These are phyloP conservation scores for Rubia tinctorum DNA, from an alignment of 305 asterid genomes.

Conservation along the genomic window DNA sequence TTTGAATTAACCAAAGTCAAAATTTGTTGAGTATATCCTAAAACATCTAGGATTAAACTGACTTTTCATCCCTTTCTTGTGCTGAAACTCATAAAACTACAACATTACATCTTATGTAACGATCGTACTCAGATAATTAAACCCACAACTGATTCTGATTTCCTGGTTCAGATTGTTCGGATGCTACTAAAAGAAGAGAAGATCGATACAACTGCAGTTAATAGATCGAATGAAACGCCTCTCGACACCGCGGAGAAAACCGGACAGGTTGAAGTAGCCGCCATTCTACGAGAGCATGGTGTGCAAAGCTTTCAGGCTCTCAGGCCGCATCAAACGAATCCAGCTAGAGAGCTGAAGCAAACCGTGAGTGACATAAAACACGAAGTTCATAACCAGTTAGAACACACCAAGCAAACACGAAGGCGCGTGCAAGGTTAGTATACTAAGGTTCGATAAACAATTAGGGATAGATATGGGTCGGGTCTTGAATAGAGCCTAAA, in stretches of 20 bases:
- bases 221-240: conserved; percentile 68
- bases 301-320: conserved; percentile 44
- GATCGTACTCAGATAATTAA: too few relatives aligned
- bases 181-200: conserved; percentile 49
- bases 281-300: conserved; percentile 53
- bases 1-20: too few relatives aligned
- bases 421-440: conserved; percentile 44
- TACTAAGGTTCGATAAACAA: background rate
- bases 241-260: conserved; percentile 79
- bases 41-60: too few relatives aligned
- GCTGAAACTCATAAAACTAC: too few relatives aligned
- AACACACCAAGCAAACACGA: conserved; percentile 70
- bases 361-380: conserved; percentile 93
- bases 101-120: too few relatives aligned
- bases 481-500: too few relatives aligned
- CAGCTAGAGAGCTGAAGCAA: conserved; percentile 66
- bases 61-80: too few relatives aligned
- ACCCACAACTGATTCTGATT: background rate
- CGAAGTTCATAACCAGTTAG: conserved; percentile 79
- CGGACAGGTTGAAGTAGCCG: conserved; percentile 43
- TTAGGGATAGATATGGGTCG: too few relatives aligned
- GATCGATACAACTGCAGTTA: conserved; percentile 48
- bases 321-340: conserved; percentile 34
- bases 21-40: background rate
- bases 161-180: conserved; percentile 55